These are phyloP conservation scores for Amanita thiersii DNA, from an alignment of 768 basidiomycete genomes.

Conservation along the genomic window DNA sequence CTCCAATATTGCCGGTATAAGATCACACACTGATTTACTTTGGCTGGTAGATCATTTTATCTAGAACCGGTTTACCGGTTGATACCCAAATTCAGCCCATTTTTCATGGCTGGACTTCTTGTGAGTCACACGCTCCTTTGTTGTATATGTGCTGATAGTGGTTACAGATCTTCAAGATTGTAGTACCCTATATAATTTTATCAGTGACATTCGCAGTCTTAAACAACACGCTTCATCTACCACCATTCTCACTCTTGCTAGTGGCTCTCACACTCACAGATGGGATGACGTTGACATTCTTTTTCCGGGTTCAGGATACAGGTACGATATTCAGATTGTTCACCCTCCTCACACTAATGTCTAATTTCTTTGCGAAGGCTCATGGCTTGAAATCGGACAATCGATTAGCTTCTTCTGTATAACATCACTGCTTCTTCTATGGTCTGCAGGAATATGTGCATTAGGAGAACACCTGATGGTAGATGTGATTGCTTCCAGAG, in stretches of 20 bases:
- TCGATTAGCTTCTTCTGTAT: slow-evolving; percentile 86
- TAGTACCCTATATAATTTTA: slow-evolving; percentile 73
- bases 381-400: slow-evolving; percentile 87
- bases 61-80: slow-evolving; percentile 83
- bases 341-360: slow-evolving; percentile 7
- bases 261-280: slow-evolving; percentile 71
- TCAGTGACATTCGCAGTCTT: slow-evolving; percentile 62
- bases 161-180: slow-evolving; percentile 68
- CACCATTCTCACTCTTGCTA: slow-evolving; percentile 75
- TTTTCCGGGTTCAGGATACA: slow-evolving; percentile 76
- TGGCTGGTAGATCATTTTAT: slow-evolving; percentile 59
- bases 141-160: not conserved
- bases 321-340: slow-evolving; percentile 27
- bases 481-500: slow-evolving; percentile 18
- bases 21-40: not conserved
- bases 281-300: slow-evolving; percentile 78
- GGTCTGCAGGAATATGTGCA: slow-evolving; percentile 71
- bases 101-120: slow-evolving; percentile 69
- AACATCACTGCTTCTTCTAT: slow-evolving; percentile 68
- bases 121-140: slow-evolving; percentile 26
- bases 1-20: not conserved
- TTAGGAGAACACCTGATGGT: slow-evolving; percentile 67
- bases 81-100: slow-evolving; percentile 79
- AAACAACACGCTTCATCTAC: slow-evolving; percentile 57
- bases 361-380: slow-evolving; percentile 35